A percentile compares a stretch with the other conserved stretches of the same genome.
These are phyloP conservation scores for Sporothrix mexicana DNA, from an alignment of 2,329 filamentous ascomycete species.

Conservation along the genomic window DNA sequence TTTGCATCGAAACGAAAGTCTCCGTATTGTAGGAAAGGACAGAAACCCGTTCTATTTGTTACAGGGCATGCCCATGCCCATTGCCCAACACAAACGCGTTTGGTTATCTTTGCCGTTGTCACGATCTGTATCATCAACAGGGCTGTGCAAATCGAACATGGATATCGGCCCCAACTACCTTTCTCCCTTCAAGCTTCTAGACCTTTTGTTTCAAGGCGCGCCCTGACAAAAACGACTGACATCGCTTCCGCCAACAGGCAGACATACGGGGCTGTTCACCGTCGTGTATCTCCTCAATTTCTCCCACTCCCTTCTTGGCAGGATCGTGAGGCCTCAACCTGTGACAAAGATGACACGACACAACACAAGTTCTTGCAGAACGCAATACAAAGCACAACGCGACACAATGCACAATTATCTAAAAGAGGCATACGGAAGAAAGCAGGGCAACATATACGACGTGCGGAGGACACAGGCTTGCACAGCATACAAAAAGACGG, in stretches of 20 bases:
- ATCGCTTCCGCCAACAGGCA: neutral
- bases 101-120: neutral
- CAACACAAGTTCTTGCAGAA: slow-evolving; percentile 10
- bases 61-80: neutral
- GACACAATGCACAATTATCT: neutral
- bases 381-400: neutral
- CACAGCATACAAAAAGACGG: neutral
- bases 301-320: neutral
- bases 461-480: too few relatives aligned
- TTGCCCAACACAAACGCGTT: neutral
- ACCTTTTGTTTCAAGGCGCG: neutral
- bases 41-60: neutral
- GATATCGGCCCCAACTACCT: too few relatives aligned
- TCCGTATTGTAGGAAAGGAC: too few relatives aligned
- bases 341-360: slow-evolving; percentile 22
- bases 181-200: neutral
- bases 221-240: neutral
- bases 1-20: neutral
- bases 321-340: neutral
- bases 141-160: neutral
- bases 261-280: neutral
- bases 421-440: neutral
- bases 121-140: neutral
- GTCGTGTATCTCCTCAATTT: neutral
- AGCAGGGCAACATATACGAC: neutral